Conservation (phyloP, 1,139 yeast species). For the Blastobotrys proliferans region DNA sequence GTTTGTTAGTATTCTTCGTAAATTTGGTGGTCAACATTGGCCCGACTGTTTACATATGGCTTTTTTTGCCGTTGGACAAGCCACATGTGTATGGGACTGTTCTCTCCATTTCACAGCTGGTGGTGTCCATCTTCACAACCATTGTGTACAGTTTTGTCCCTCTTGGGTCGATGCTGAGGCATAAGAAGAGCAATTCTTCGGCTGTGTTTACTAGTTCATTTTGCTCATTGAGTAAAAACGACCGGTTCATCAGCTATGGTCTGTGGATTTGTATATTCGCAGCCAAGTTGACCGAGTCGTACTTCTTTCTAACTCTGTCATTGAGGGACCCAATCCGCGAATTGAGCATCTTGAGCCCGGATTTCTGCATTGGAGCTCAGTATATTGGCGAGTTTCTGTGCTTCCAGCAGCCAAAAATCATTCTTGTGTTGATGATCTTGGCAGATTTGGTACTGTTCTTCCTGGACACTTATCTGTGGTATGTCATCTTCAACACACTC, state of each 20-base stretch:
- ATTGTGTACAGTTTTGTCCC: slow-evolving; percentile 60
- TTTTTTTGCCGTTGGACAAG: slow-evolving; percentile 47
- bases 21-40: slow-evolving; percentile 48
- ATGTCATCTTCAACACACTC: slow-evolving; percentile 71
- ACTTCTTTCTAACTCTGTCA: slow-evolving; percentile 73
- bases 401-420: slow-evolving; percentile 52
- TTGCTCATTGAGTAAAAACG: slow-evolving; percentile 49
- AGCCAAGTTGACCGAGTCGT: slow-evolving; percentile 76
- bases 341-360: slow-evolving; percentile 53
- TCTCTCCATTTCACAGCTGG: slow-evolving; percentile 55
- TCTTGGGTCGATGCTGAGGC: slow-evolving; percentile 47
- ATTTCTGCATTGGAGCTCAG: slow-evolving; percentile 60
- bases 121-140: slow-evolving; percentile 57
- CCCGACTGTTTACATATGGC: slow-evolving; percentile 61
- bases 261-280: slow-evolving; percentile 67
- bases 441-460: slow-evolving; percentile 74
- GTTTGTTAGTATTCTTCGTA: slow-evolving; percentile 44
- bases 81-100: slow-evolving; percentile 47
- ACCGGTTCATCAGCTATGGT: slow-evolving; percentile 52
- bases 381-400: slow-evolving; percentile 52
- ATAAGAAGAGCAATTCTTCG: not conserved
- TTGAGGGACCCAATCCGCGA: slow-evolving; percentile 74
- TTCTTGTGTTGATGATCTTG: slow-evolving; percentile 51
- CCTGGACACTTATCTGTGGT: slow-evolving; percentile 86
- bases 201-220: slow-evolving; percentile 48